Evolutionary conservation across 331 rosid species (phyloP).

Genomic region (Telfairia occidentalis): DNA sequence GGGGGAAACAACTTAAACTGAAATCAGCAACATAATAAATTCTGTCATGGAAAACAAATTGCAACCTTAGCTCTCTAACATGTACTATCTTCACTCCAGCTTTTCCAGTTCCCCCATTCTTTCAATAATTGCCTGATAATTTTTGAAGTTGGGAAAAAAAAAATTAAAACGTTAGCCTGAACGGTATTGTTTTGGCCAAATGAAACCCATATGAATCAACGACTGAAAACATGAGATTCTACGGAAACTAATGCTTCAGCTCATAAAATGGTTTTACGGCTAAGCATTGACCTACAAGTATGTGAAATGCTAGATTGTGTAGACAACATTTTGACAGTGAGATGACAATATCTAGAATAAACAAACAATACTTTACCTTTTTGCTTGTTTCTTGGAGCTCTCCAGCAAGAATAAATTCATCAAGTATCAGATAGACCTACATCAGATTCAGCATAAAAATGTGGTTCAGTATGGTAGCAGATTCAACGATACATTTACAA

Average conservation of each 20-base stretch:
- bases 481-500: not conserved
- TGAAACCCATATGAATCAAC: not conserved
- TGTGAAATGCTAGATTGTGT: not conserved
- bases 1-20: not conserved
- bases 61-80: not conserved
- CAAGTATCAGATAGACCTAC: slow-evolving; percentile 95
- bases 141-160: not conserved
- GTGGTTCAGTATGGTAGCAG: not conserved
- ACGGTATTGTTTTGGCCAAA: not conserved
- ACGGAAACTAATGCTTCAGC: not conserved
- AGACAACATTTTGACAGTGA: not conserved
- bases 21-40: not conserved
- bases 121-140: slow-evolving; percentile 85
- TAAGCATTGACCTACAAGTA: not conserved
- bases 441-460: slow-evolving; percentile 6
- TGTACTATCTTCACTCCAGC: slow-evolving; percentile 47
- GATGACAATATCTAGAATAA: not conserved
- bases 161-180: not conserved
- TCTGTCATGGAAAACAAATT: not conserved
- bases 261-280: not conserved
- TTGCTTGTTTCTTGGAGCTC: slow-evolving; percentile 99
- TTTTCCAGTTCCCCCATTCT: slow-evolving; percentile 99
- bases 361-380: slow-evolving; percentile 32
- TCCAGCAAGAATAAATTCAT: slow-evolving; percentile 96
- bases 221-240: not conserved